Base-by-base conservation (phyloP, 2,329 filamentous ascomycete species). In the Lachnellula cervina region DNA sequence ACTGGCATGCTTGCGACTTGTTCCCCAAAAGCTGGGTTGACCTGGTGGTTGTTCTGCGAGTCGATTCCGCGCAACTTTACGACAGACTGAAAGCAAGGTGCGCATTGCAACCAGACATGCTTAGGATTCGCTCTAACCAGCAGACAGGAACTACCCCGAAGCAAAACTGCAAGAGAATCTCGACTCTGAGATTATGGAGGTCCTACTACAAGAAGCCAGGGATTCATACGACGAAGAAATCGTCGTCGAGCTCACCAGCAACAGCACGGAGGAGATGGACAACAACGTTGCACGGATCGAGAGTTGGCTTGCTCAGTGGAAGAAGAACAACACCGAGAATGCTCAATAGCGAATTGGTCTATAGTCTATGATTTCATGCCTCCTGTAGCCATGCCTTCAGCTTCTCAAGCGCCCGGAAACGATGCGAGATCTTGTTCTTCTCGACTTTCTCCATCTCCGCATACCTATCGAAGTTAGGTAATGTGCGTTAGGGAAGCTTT, bases 1-100 rank as follows among this genome's bases (percentile, higher is more conserved):
- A 99, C 75, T 99, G 94, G 93, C 94, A 99, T 74, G 93, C 92
- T 2, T 97, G 93, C 75, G 94, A 97, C 67, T 75, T 97, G 21
- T 97, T 97, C 69, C 94, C 94, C 2, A 86, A 88, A 70, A 88
- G 88, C 68, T 95, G 92, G 90, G 88, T 99, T 68, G 94, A 99
- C 71, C 81, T 99, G 2, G 92, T 99, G 0, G 88, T 97, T 5
- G 94, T 99, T 54, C 73, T 99, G 60, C 81, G 94, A 46, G 90
- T 89, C 54, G 85, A 94, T 64, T 91, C 90, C 17, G 83, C 82
- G 19, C 77, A 87, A 14, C 80, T 96, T 2, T 97, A 94, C 69
- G 94, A 99, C 71, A 83, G 94, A 52, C 74, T 99, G 52, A 83
- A 81, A 52, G 81, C 82, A 43, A 82, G 92, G 87, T 89, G 73